phyloP scores from a whole-genome alignment of 768 basidiomycete genomes.

The Mycena haematopus region DNA sequence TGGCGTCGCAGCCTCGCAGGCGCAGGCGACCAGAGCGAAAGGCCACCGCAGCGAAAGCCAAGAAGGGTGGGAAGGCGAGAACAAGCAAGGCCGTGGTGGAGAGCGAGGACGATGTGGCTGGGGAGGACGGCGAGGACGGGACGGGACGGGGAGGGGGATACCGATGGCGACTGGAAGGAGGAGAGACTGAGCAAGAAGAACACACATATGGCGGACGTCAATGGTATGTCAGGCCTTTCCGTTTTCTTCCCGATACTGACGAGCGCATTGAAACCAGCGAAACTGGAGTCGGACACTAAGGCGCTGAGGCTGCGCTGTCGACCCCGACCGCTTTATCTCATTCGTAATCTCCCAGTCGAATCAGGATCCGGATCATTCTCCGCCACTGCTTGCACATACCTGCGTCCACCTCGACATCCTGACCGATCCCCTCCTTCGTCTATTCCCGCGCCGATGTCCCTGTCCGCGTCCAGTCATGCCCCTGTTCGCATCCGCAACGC shows the following conservation, averaged over 20 bases:
- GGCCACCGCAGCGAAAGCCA: slow-evolving; percentile 36
- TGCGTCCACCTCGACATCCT: too few relatives aligned
- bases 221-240: slow-evolving; percentile 30
- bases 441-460: too few relatives aligned
- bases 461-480: too few relatives aligned
- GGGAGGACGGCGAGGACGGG: slow-evolving; percentile 59
- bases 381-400: too few relatives aligned
- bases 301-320: slow-evolving; percentile 73
- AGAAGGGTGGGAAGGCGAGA: slow-evolving; percentile 64
- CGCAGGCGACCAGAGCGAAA: neutral
- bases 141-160: slow-evolving; percentile 60
- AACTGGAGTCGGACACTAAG: slow-evolving; percentile 72
- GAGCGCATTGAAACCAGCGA: slow-evolving; percentile 33
- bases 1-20: neutral
- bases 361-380: too few relatives aligned
- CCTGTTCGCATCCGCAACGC: too few relatives aligned
- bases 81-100: slow-evolving; percentile 48
- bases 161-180: slow-evolving; percentile 53
- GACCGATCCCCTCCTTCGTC: too few relatives aligned
- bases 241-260: too few relatives aligned
- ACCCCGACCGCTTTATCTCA: too few relatives aligned
- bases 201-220: slow-evolving; percentile 62
- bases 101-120: slow-evolving; percentile 65
- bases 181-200: slow-evolving; percentile 58
- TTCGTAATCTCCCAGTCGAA: too few relatives aligned